Percentiles rank a stretch among this genome's conserved stretches.
phyloP scores from a whole-genome alignment of 2,329 filamentous ascomycete genomes.

The Trichoderma semiorbis region DNA sequence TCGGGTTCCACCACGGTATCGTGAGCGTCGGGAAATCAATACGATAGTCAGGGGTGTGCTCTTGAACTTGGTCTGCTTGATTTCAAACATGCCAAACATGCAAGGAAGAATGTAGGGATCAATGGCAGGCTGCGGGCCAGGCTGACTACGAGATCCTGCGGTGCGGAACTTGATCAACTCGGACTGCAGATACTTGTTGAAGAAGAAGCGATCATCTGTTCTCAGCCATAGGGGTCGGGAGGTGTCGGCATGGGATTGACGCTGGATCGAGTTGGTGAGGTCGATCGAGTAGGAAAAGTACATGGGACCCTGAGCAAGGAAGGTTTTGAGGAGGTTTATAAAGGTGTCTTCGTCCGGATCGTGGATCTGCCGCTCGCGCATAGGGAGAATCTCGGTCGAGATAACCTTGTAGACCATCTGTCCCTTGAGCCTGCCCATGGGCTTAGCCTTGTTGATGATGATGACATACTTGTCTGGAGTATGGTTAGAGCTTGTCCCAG shows the following conservation, averaged over 20 bases:
- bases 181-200: conserved; percentile 90
- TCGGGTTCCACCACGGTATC: conserved; percentile 83
- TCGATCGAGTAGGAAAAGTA: conserved; percentile 98
- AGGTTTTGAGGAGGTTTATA: conserved; percentile 72
- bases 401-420: conserved; percentile 95
- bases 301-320: conserved; percentile 82
- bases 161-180: conserved; percentile 87
- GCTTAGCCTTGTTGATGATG: conserved; percentile 89
- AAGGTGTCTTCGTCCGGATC: conserved; percentile 95
- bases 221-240: conserved; percentile 80
- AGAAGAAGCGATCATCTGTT: conserved; percentile 97
- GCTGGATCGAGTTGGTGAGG: conserved; percentile 94
- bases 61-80: conserved; percentile 82
- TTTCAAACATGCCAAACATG: conserved; percentile 94
- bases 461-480: conserved; percentile 87
- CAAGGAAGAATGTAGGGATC: conserved; percentile 94
- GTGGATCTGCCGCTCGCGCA: conserved; percentile 86
- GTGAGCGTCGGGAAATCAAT: conserved; percentile 83
- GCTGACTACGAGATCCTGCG: conserved; percentile 57
- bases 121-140: conserved; percentile 67
- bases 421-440: conserved; percentile 86
- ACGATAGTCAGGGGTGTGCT: conserved; percentile 77
- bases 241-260: conserved; percentile 74
- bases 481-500: not conserved
- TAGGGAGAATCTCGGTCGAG: conserved; percentile 86